phyloP scores from a whole-genome alignment of 768 basidiomycete species.

The Cantharellus cinnabarinus region DNA sequence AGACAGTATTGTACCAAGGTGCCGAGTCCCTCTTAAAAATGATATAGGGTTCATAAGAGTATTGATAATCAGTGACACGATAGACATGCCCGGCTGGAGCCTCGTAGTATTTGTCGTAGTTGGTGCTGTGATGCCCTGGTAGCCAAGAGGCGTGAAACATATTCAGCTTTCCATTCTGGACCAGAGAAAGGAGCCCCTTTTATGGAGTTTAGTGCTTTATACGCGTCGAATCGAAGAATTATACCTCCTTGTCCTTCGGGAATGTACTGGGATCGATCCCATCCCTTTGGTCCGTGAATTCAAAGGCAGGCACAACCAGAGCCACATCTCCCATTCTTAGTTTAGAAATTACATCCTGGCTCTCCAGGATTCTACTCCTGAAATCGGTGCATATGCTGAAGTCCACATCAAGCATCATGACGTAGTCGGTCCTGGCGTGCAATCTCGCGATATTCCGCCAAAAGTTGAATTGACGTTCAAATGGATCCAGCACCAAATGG shows the following conservation, averaged over 20 bases:
- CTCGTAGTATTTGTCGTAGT: conserved; percentile 48
- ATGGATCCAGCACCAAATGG: conserved; percentile 61
- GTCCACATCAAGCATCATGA: conserved; percentile 86
- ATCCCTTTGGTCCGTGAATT: conserved; percentile 45
- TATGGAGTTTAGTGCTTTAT: neutral
- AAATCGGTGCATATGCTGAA: conserved; percentile 74
- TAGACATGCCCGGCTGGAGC: conserved; percentile 49
- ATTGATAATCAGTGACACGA: conserved; percentile 52
- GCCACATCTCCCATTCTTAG: conserved; percentile 43
- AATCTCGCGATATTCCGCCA: conserved; percentile 77
- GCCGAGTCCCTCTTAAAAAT: conserved; percentile 56
- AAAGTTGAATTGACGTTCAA: conserved; percentile 67
- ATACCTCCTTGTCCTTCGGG: conserved; percentile 48
- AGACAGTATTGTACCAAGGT: conserved; percentile 32
- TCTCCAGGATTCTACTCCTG: conserved; percentile 31
- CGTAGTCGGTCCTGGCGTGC: conserved; percentile 62
- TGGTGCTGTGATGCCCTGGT: conserved; percentile 62
- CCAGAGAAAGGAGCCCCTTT: conserved; percentile 32
- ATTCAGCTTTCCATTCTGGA: conserved; percentile 32
- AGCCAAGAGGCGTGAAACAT: conserved; percentile 68
- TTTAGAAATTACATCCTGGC: conserved; percentile 23
- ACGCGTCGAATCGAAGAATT: conserved; percentile 6
- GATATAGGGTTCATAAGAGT: conserved; percentile 77
- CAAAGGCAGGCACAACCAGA: conserved; percentile 72
- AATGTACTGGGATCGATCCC: conserved; percentile 38